phyloP scores from a whole-genome alignment of 139 green algal species.

The Bryopsis sp. region DNA sequence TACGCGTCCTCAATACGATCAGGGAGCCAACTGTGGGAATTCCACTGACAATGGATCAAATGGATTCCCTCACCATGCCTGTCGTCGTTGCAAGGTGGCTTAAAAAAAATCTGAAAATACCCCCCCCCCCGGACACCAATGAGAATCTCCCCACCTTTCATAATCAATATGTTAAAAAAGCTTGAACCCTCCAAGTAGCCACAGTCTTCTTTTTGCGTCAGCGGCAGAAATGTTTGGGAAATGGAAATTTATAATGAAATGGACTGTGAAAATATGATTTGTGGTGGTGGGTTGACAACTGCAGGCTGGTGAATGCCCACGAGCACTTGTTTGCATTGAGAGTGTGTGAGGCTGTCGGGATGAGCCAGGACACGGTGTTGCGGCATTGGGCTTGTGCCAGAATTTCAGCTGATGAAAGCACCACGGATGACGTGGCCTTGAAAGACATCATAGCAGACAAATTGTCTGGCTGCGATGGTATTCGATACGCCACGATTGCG shows the following conservation, averaged over 20 bases:
- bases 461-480: conserved; percentile 37
- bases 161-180: too few species aligned
- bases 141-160: too few species aligned
- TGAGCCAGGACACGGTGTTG: conserved; percentile 43
- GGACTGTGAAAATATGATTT: too few species aligned
- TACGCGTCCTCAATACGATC: conserved; percentile 74
- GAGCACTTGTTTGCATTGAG: conserved; percentile 61
- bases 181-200: too few species aligned
- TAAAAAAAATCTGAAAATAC: too few species aligned
- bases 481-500: conserved; percentile 46
- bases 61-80: conserved; percentile 47
- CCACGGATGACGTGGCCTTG: conserved; percentile 45
- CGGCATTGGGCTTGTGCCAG: conserved; percentile 77
- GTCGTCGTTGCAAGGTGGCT: conserved; percentile 49
- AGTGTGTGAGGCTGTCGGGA: conserved; percentile 35
- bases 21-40: conserved; percentile 54
- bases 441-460: conserved; percentile 49
- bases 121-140: too few species aligned
- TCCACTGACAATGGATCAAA: conserved; percentile 64
- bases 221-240: too few species aligned
- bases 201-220: too few species aligned
- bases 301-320: conserved; percentile 35
- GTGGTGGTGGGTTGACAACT: too few species aligned
- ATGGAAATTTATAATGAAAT: too few species aligned
- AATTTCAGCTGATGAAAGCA: conserved; percentile 33